A percentile compares a stretch with the other conserved stretches of the same genome.
phyloP scores from a whole-genome alignment of 108 stramenopile genomes.

The Pseudonitzschia pungens region DNA sequence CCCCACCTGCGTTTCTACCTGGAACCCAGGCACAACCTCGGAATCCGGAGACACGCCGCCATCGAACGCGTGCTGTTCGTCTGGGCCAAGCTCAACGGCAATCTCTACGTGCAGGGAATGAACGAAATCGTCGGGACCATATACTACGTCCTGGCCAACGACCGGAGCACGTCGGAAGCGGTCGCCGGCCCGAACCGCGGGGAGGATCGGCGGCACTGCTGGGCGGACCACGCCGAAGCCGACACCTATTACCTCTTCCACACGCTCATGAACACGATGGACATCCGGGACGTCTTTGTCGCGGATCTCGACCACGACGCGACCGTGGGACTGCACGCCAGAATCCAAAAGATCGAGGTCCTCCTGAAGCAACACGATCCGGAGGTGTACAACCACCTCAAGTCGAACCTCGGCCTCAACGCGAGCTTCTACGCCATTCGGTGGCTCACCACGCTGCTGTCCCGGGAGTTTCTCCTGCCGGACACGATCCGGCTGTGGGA shows the following conservation, averaged over 20 bases:
- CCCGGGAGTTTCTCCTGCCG: slow-evolving; percentile 91
- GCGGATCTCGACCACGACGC: slow-evolving; percentile 75
- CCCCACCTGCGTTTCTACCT: slow-evolving; percentile 83
- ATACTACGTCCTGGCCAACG: slow-evolving; percentile 90
- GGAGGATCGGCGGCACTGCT: slow-evolving; percentile 8
- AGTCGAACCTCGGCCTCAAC: slow-evolving; percentile 73
- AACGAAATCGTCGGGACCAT: slow-evolving; percentile 95
- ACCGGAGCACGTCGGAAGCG: slow-evolving; percentile 41
- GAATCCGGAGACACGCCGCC: slow-evolving; percentile 81
- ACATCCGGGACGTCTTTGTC: slow-evolving; percentile 83
- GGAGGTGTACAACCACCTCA: slow-evolving; percentile 81
- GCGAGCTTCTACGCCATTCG: slow-evolving; percentile 87
- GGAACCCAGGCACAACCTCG: slow-evolving; percentile 64
- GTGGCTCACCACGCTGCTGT: slow-evolving; percentile 96
- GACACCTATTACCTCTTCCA: slow-evolving; percentile 93
- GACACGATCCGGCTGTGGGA: slow-evolving; percentile 99
- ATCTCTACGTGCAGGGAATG: slow-evolving; percentile 95
- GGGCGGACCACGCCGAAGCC: slow-evolving; percentile 85
- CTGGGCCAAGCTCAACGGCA: slow-evolving; percentile 92
- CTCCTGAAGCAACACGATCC: slow-evolving; percentile 85
- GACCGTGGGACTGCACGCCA: slow-evolving; percentile 85
- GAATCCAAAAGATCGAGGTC: slow-evolving; percentile 77
- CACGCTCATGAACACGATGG: slow-evolving; percentile 57
- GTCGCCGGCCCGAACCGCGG: slow-evolving; percentile 15
- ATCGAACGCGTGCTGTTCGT: slow-evolving; percentile 90